Percentiles rank a stretch among this genome's conserved stretches.
phyloP scores from a whole-genome alignment of 2,329 filamentous ascomycete genomes.

The Septoria petroselini region DNA sequence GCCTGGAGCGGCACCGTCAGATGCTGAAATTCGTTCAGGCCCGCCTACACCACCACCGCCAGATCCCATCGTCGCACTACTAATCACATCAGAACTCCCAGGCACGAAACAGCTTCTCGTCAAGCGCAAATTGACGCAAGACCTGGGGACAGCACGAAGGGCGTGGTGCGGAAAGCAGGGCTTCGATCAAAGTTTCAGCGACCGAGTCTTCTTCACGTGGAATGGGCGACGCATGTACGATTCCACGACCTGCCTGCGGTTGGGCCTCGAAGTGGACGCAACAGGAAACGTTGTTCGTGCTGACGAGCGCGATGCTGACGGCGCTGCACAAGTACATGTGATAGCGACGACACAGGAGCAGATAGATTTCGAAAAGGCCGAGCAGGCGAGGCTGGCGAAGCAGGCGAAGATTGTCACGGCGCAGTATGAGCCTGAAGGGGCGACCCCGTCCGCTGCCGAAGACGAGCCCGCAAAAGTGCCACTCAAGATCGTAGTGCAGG shows the following conservation, averaged over 20 bases:
- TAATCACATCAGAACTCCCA: slow-evolving; percentile 66
- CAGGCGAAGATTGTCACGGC: slow-evolving; percentile 18
- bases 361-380: slow-evolving; percentile 52
- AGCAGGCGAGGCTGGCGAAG: slow-evolving; percentile 41
- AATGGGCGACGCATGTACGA: slow-evolving; percentile 69
- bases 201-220: slow-evolving; percentile 74
- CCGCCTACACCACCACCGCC: slow-evolving; percentile 28
- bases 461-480: slow-evolving; percentile 21
- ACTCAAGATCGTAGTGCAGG: slow-evolving; percentile 52
- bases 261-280: slow-evolving; percentile 57
- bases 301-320: slow-evolving; percentile 49
- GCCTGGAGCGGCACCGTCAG: slow-evolving; percentile 8
- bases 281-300: slow-evolving; percentile 42
- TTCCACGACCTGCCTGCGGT: slow-evolving; percentile 66
- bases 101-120: slow-evolving; percentile 60
- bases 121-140: slow-evolving; percentile 64
- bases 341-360: slow-evolving; percentile 71
- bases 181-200: slow-evolving; percentile 49
- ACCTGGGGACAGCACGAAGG: slow-evolving; percentile 63
- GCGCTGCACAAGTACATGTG: slow-evolving; percentile 64
- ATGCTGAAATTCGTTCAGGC: slow-evolving; percentile 9
- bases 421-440: slow-evolving; percentile 6
- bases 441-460: slow-evolving; percentile 13
- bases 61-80: slow-evolving; percentile 58
- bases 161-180: slow-evolving; percentile 67